Evolutionary conservation across 768 basidiomycete species (phyloP).

Genomic region (Podaxis rugospora): DNA sequence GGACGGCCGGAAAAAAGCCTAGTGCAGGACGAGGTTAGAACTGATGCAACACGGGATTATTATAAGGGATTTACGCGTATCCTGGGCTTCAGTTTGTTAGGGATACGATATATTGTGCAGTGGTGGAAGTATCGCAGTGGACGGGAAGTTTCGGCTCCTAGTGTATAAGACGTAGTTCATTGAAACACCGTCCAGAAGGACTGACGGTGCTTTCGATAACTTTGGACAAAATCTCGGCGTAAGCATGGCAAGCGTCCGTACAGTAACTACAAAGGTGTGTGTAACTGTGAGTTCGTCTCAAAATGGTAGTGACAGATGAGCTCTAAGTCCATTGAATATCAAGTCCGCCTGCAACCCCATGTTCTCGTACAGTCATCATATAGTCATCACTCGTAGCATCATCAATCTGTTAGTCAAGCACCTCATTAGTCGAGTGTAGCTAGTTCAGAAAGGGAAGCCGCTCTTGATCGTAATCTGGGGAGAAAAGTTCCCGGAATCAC

Average conservation of each 20-base stretch:
- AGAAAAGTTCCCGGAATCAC: constrained; percentile 27
- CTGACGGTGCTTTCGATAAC: background rate
- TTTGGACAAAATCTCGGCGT: background rate
- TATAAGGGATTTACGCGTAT: too few relatives aligned
- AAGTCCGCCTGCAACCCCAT: background rate
- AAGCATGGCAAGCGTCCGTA: background rate
- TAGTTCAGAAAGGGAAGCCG: background rate
- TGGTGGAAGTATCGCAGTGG: too few relatives aligned
- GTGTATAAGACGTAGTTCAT: background rate
- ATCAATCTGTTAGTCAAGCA: background rate
- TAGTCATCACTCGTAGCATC: background rate
- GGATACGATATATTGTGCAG: too few relatives aligned
- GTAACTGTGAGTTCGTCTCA: too few relatives aligned
- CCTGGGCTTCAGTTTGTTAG: too few relatives aligned
- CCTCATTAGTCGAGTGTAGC: background rate
- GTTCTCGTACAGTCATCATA: background rate
- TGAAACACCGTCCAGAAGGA: background rate
- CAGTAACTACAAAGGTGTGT: background rate
- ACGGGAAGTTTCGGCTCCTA: too few relatives aligned
- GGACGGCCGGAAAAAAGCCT: too few relatives aligned
- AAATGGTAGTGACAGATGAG: too few relatives aligned
- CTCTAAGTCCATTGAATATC: background rate
- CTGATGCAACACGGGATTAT: too few relatives aligned
- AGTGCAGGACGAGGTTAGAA: too few relatives aligned
- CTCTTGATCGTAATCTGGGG: background rate